These are phyloP conservation scores for Chlamydomonas asymmetrica DNA, from an alignment of 139 green algal genomes.

Conservation along the genomic window DNA sequence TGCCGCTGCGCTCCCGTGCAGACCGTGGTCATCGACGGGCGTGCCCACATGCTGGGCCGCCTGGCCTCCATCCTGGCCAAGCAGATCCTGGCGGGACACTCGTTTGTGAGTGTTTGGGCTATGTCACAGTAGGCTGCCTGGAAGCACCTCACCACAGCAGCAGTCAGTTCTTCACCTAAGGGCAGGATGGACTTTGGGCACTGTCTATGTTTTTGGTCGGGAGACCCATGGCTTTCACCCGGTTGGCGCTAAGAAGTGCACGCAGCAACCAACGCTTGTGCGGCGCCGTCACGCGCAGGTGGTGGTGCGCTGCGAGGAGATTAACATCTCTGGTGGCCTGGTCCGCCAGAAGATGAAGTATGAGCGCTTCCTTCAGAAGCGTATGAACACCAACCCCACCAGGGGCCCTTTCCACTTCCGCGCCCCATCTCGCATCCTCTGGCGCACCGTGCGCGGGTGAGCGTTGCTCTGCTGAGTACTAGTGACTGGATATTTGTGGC, in stretches of 20 bases:
- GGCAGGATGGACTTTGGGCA: too few relatives aligned
- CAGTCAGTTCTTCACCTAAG: too few relatives aligned
- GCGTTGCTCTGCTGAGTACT: too few relatives aligned
- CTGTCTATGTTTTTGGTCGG: too few relatives aligned
- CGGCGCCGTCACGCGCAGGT: conserved; percentile 67
- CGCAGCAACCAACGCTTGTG: too few relatives aligned
- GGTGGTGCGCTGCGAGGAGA: conserved; percentile 88
- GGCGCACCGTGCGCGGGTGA: conserved; percentile 87
- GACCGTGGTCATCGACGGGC: conserved; percentile 88
- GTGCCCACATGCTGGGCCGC: conserved; percentile 95
- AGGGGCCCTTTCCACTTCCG: conserved; percentile 94
- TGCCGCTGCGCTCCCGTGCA: conserved; percentile 5
- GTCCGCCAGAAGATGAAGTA: conserved; percentile 98
- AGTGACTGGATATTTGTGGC: too few relatives aligned
- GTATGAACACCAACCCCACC: conserved; percentile 92
- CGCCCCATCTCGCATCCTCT: conserved; percentile 88
- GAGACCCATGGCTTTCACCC: too few relatives aligned
- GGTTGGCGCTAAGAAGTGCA: too few relatives aligned
- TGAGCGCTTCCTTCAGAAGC: conserved; percentile 92
- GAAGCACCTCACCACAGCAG: too few relatives aligned
- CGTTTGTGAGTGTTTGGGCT: too few relatives aligned
- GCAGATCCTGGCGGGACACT: conserved; percentile 94
- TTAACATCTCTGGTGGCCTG: conserved; percentile 94
- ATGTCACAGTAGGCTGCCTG: too few relatives aligned
- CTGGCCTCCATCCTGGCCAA: conserved; percentile 96